phyloP scores from a whole-genome alignment of 371 early-diverging fungal genomes.

The Zopfochytrium polystomum region DNA sequence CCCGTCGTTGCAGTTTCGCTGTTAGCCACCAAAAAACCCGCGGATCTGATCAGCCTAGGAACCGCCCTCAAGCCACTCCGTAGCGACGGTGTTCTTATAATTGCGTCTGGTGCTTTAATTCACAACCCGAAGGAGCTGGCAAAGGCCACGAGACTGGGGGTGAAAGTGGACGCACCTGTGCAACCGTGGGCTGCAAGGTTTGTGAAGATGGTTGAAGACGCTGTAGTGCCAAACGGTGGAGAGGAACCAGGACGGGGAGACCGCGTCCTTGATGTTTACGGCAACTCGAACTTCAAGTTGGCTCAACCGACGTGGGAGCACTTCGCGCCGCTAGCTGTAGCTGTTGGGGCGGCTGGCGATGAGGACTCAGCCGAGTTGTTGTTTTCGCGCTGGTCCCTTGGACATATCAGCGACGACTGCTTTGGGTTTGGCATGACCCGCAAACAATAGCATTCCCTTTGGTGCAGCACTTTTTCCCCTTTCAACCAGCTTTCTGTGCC shows the following conservation, averaged over 20 bases:
- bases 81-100: constrained; percentile 36
- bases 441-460: too few species aligned
- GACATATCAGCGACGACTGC: constrained; percentile 11
- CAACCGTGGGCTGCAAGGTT: constrained; percentile 18
- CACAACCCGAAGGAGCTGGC: too few species aligned
- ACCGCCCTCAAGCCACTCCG: constrained; percentile 31
- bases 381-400: constrained; percentile 4
- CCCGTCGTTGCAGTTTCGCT: constrained; percentile 29
- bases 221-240: too few species aligned
- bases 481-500: too few species aligned
- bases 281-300: not conserved
- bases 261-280: constrained; percentile 1
- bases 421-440: constrained; percentile 27
- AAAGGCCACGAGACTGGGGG: not conserved
- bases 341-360: constrained; percentile 35
- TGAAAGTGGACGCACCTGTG: too few species aligned
- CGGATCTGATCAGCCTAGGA: constrained; percentile 22
- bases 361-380: constrained; percentile 17
- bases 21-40: constrained; percentile 17
- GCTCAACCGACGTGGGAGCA: constrained; percentile 41
- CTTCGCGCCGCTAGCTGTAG: constrained; percentile 40
- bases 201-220: constrained; percentile 6
- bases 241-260: not conserved
- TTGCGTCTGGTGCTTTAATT: constrained; percentile 35
- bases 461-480: too few species aligned